Percentiles rank a stretch among this genome's conserved stretches.
Evolutionary conservation across 2,329 filamentous ascomycete species (phyloP).

Genomic region (Alternaria arborescens): DNA sequence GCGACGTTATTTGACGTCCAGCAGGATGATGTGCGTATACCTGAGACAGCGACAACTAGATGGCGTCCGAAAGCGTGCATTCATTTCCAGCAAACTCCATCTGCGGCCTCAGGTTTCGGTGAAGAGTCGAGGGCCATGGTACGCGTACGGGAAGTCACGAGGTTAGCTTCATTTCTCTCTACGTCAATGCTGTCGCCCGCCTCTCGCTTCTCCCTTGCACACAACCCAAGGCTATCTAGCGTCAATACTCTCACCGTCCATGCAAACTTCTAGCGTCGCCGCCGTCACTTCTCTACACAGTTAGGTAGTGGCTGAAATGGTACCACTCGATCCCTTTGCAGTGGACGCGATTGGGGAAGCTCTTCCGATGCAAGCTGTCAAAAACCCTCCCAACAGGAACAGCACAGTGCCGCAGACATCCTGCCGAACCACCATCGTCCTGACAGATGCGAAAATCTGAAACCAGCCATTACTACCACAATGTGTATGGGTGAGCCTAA

Average conservation of each 20-base stretch:
- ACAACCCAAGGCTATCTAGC: conserved; percentile 8
- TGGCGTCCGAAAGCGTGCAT: conserved; percentile 20
- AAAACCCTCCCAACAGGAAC: neutral
- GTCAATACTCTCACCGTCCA: conserved; percentile 9
- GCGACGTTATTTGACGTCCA: conserved; percentile 23
- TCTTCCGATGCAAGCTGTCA: neutral
- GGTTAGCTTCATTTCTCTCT: conserved; percentile 8
- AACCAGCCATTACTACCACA: neutral
- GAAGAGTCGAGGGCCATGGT: conserved; percentile 1
- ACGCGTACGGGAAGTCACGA: conserved; percentile 4
- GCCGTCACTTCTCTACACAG: conserved; percentile 4
- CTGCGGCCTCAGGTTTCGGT: conserved; percentile 24
- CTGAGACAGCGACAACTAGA: conserved; percentile 33
- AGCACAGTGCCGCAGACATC: neutral
- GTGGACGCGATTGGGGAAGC: conserved; percentile 2
- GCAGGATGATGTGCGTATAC: conserved; percentile 23
- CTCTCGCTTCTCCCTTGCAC: conserved; percentile 2
- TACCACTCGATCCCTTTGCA: neutral
- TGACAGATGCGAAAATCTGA: conserved; percentile 7
- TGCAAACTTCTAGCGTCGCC: conserved; percentile 8
- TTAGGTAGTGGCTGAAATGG: conserved; percentile 4
- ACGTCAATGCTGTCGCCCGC: conserved; percentile 13
- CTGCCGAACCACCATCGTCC: neutral
- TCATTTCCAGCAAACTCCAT: conserved; percentile 13
- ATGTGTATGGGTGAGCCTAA: neutral